Conservation (phyloP, 257 asterid genomes). For the Jasminum sambac region DNA sequence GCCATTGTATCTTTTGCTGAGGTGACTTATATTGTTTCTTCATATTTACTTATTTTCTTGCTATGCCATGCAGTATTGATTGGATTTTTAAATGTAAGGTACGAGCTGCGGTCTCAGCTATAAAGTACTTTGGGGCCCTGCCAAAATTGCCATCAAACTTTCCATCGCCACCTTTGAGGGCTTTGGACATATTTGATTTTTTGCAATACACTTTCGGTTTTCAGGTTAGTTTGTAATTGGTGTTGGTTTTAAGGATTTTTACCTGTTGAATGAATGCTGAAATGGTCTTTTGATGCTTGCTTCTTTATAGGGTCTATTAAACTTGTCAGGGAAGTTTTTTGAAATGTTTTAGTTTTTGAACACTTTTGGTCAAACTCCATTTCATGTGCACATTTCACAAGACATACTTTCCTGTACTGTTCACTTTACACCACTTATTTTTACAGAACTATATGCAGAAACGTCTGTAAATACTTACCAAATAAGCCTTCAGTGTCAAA, state of each 20-base stretch:
- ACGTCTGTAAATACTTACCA: no score
- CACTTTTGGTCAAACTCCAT: no score
- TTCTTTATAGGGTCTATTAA: background rate
- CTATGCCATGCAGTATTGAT: slow-evolving; percentile 21
- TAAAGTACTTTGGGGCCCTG: slow-evolving; percentile 76
- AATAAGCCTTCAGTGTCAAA: no score
- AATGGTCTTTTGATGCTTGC: slow-evolving; percentile 11
- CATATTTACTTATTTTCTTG: slow-evolving; percentile 1
- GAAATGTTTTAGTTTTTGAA: no score
- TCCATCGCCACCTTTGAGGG: slow-evolving; percentile 65
- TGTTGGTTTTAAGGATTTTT: slow-evolving; percentile 19
- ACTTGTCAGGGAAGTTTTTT: background rate
- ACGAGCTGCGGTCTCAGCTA: slow-evolving; percentile 73
- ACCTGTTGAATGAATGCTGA: background rate
- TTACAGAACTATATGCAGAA: no score
- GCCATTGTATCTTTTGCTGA: slow-evolving; percentile 70
- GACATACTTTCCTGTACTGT: no score
- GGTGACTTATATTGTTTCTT: slow-evolving; percentile 47
- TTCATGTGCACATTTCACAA: no score
- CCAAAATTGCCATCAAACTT: slow-evolving; percentile 76
- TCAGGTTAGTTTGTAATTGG: slow-evolving; percentile 59
- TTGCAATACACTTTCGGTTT: slow-evolving; percentile 83
- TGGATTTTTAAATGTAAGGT: slow-evolving; percentile 51
- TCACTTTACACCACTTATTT: no score
- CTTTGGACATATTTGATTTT: slow-evolving; percentile 76